These are phyloP conservation scores for Lipomyces yamanashiensis DNA, from an alignment of 805 yeast genomes.

Conservation along the genomic window DNA sequence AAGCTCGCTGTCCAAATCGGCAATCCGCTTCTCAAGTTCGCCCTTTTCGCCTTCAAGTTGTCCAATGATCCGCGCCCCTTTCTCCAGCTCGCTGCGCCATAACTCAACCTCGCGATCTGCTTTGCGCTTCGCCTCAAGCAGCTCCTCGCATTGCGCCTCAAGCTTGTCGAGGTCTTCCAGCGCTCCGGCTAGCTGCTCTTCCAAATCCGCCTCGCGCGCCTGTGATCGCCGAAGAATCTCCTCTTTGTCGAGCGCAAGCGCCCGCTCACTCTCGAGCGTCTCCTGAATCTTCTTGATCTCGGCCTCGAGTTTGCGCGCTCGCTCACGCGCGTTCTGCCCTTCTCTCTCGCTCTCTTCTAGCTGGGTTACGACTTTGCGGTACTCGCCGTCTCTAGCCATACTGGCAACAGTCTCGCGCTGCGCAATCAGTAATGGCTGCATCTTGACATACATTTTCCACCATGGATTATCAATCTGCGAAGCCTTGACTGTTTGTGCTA, in stretches of 20 bases:
- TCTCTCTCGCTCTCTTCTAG: slow-evolving; percentile 45
- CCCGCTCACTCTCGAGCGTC: slow-evolving; percentile 49
- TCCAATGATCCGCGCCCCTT: slow-evolving; percentile 46
- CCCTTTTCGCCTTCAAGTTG: slow-evolving; percentile 47
- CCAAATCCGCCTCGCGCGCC: slow-evolving; percentile 47
- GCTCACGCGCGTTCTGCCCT: slow-evolving; percentile 39
- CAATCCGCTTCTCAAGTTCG: slow-evolving; percentile 43
- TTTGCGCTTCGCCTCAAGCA: slow-evolving; percentile 44
- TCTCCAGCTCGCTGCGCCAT: slow-evolving; percentile 45
- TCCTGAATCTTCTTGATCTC: slow-evolving; percentile 44
- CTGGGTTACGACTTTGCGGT: slow-evolving; percentile 39
- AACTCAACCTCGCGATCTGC: slow-evolving; percentile 44
- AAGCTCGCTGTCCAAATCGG: slow-evolving; percentile 42
- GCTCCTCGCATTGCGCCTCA: slow-evolving; percentile 42
- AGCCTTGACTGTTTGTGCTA: slow-evolving; percentile 63
- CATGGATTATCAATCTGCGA: slow-evolving; percentile 64
- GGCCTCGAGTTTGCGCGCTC: slow-evolving; percentile 39
- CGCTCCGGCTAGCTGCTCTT: slow-evolving; percentile 44
- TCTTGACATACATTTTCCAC: slow-evolving; percentile 70
- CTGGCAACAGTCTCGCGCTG: slow-evolving; percentile 56
- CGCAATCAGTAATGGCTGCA: slow-evolving; percentile 77
- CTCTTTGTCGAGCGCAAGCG: slow-evolving; percentile 55
- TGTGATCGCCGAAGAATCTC: slow-evolving; percentile 52
- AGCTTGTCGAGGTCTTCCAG: slow-evolving; percentile 45
- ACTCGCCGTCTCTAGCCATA: slow-evolving; percentile 44